Evolutionary conservation across 768 basidiomycete species (phyloP).

Genomic region (Lactarius deliciosus): DNA sequence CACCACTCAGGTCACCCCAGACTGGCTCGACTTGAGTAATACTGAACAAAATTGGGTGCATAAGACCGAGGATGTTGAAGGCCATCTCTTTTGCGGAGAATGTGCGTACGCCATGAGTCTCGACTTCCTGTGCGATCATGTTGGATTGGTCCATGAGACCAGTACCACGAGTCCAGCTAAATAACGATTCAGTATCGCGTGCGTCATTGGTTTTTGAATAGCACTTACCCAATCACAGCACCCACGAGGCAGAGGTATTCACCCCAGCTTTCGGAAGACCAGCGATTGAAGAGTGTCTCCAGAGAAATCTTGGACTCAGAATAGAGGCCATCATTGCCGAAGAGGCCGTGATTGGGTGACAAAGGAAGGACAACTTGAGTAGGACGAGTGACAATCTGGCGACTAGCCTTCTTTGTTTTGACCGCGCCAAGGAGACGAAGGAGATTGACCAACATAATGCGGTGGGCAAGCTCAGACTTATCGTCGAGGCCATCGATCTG

Average conservation of each 20-base stretch:
- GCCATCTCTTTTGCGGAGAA: conserved; percentile 99
- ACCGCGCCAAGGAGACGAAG: conserved; percentile 95
- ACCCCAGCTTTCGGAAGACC: conserved; percentile 98
- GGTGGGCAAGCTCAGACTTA: conserved; percentile 95
- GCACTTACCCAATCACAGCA: conserved; percentile 89
- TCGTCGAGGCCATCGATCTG: conserved; percentile 98
- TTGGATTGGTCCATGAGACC: conserved; percentile 96
- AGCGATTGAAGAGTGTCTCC: conserved; percentile 97
- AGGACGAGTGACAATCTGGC: conserved; percentile 94
- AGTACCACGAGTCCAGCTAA: conserved; percentile 95
- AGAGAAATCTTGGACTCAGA: conserved; percentile 98
- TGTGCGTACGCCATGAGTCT: conserved; percentile 90
- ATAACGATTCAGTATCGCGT: conserved; percentile 18
- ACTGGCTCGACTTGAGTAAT: conserved; percentile 99
- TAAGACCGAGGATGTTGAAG: conserved; percentile 98
- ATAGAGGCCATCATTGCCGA: conserved; percentile 97
- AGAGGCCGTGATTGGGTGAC: conserved; percentile 96
- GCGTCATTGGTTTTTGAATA: background rate
- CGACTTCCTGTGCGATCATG: conserved; percentile 91
- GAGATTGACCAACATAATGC: conserved; percentile 98
- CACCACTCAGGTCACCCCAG: conserved; percentile 98
- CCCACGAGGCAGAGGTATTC: conserved; percentile 98
- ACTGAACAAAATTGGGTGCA: conserved; percentile 99
- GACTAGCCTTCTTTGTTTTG: conserved; percentile 96
- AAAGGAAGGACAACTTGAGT: conserved; percentile 98